Percentiles rank a stretch among this genome's conserved stretches.
phyloP scores from a whole-genome alignment of 257 asterid species.

The Primulina huaijiensis region DNA sequence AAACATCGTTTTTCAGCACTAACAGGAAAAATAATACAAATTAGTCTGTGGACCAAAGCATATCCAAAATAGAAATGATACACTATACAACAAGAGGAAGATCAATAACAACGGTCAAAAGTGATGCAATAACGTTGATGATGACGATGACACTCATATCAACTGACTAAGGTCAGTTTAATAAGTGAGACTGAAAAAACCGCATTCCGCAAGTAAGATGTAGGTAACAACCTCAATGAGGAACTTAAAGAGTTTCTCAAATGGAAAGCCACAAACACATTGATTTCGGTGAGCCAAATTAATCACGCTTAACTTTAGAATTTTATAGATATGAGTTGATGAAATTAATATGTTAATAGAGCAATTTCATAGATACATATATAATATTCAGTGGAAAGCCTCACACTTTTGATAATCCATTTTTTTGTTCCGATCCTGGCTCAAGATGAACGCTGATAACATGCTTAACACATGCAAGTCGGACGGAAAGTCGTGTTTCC shows the following conservation, averaged over 20 bases:
- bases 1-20: neutral
- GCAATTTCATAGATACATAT: too few species aligned
- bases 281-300: constrained; percentile 38
- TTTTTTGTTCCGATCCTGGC: too few species aligned
- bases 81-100: neutral
- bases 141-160: neutral
- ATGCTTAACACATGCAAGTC: too few species aligned
- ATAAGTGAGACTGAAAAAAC: neutral
- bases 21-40: constrained; percentile 13
- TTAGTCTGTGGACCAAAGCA: neutral
- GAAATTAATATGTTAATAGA: too few species aligned
- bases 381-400: too few species aligned
- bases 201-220: constrained; percentile 18
- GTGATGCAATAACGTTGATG: neutral
- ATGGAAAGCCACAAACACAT: constrained; percentile 29
- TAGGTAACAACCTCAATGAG: constrained; percentile 29
- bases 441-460: too few species aligned
- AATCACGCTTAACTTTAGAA: too few species aligned
- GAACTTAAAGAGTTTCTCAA: constrained; percentile 26
- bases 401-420: too few species aligned
- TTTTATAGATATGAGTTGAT: too few species aligned
- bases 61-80: neutral
- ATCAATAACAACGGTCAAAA: constrained; percentile 3
- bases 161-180: neutral
- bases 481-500: too few species aligned